Percentiles rank a stretch among this genome's conserved stretches.
Conservation (phyloP, 75 land plant species). For the Larix kaempferi region DNA sequence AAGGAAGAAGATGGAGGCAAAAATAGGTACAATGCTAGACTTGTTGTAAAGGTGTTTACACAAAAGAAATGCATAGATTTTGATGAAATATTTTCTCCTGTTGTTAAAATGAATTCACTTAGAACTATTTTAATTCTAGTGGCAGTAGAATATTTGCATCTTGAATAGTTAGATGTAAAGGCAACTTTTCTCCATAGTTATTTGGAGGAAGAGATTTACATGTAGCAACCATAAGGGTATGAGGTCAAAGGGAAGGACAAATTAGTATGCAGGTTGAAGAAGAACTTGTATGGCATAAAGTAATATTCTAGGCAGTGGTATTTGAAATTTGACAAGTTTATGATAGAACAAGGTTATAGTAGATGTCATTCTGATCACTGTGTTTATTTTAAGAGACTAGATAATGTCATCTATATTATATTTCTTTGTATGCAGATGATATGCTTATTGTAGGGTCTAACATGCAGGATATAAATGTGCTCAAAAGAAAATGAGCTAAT, state of each 20-base stretch:
- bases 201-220: constrained; percentile 8
- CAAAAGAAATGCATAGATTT: not conserved
- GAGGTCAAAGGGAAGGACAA: not conserved
- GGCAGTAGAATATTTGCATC: not conserved
- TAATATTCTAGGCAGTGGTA: not conserved
- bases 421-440: not conserved
- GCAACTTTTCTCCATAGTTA: not conserved
- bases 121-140: not conserved
- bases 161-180: constrained; percentile 6
- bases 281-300: too few species aligned
- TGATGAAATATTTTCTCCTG: not conserved
- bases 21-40: too few species aligned
- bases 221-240: not conserved
- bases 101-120: constrained; percentile 2
- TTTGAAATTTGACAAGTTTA: constrained; percentile 11
- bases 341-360: not conserved
- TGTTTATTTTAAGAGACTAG: not conserved
- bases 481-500: not conserved
- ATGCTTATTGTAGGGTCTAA: not conserved
- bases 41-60: too few species aligned
- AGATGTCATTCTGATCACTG: not conserved
- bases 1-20: too few species aligned
- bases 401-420: too few species aligned
- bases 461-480: not conserved
- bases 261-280: not conserved